Percentiles rank a stretch among this genome's conserved stretches.
Evolutionary conservation across 2,329 filamentous ascomycete species (phyloP).

Genomic region (Aspergillus sp.): DNA sequence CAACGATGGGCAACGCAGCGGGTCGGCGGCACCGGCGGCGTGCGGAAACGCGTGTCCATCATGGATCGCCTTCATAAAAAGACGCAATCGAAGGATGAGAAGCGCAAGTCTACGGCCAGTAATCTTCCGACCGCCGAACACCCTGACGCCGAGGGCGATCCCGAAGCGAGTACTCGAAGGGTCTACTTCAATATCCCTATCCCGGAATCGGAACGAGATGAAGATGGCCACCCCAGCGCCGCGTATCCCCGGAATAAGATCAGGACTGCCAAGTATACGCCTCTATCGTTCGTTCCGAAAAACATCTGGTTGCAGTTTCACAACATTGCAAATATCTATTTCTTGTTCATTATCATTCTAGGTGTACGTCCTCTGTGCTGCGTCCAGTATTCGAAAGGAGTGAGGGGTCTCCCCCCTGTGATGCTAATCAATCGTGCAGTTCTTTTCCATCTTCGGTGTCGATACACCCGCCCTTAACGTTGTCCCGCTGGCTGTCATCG

Average conservation of each 20-base stretch:
- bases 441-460: slow-evolving; percentile 94
- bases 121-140: slow-evolving; percentile 36
- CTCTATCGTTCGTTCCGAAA: slow-evolving; percentile 91
- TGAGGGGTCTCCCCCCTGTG: neutral
- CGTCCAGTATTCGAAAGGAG: neutral
- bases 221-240: slow-evolving; percentile 70
- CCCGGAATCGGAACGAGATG: slow-evolving; percentile 71
- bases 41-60: slow-evolving; percentile 78
- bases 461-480: slow-evolving; percentile 86
- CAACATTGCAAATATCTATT: slow-evolving; percentile 98
- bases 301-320: slow-evolving; percentile 98
- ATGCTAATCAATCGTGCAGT: slow-evolving; percentile 53
- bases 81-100: slow-evolving; percentile 66
- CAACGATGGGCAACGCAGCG: slow-evolving; percentile 97
- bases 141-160: slow-evolving; percentile 37
- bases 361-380: slow-evolving; percentile 62
- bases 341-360: slow-evolving; percentile 92
- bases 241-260: slow-evolving; percentile 92
- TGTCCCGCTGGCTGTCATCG: slow-evolving; percentile 89
- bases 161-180: slow-evolving; percentile 34
- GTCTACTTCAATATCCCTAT: slow-evolving; percentile 81
- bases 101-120: slow-evolving; percentile 51
- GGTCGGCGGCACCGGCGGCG: slow-evolving; percentile 70
- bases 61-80: slow-evolving; percentile 71
- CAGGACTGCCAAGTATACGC: slow-evolving; percentile 94